Evolutionary conservation across 148 eudicot species (phyloP), one percentile per base, ranked within the genome.

Genomic region (Cornus controversa): DNA sequence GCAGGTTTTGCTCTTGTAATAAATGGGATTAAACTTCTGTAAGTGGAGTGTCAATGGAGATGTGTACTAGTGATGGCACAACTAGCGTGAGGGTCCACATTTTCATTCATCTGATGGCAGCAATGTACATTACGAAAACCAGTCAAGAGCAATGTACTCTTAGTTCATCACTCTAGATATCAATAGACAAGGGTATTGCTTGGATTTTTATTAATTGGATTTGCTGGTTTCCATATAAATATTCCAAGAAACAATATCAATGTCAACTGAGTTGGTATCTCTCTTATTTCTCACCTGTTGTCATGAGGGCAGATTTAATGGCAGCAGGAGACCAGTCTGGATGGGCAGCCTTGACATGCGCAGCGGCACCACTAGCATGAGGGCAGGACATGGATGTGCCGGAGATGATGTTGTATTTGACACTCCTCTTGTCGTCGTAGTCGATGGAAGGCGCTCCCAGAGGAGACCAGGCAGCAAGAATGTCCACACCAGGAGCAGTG

Each of bases 381-480:
- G 78, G 78, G 78, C 78, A 75, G 2, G 78, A 75, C 78, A 75
- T 75, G 71, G 78, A 75, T 0, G 78, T 75, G 63, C 78, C 78
- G 6, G 78, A 75, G 9, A 75, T 75, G 45, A 75, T 47, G 71
- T 75, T 70, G 73, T 45, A 70, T 24, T 45, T 45, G 29, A 70
- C n/a, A 15, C 73, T 70, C 10, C 73, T 24, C 0, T 8, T 42
- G 60, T 70, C 73, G 0, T 15, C 60, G 4, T 5, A 11, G 13
- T 23, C 40, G 57, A 42, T 10, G 10, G 73, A 47, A 70, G 73
- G 73, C 15, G 58, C 31, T 11, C 60, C 31, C 73, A 47, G 34
- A 1, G 60, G 62, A 10, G 73, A 47, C 73, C 60, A 70, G 34
- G 73, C 73, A 13, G 34, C 34, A 11, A 70, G 60, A 34, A 70